phyloP scores from a whole-genome alignment of 2,329 filamentous ascomycete species.

The Aspergillus ustus region DNA sequence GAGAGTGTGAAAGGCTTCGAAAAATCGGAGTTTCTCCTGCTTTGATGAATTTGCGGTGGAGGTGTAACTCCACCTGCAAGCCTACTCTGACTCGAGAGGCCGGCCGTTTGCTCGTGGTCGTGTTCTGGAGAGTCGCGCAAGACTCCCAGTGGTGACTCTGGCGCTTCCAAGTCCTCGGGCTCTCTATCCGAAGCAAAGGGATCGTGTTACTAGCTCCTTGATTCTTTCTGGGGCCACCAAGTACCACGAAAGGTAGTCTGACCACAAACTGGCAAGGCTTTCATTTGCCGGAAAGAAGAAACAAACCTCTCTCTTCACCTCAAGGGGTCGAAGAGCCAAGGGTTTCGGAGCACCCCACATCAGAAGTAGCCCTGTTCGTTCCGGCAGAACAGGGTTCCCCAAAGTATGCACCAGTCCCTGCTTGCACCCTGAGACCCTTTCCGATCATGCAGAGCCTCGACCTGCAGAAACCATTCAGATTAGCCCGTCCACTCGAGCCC shows the following conservation, averaged over 20 bases:
- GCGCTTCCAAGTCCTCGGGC: neutral
- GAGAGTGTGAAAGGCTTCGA: neutral
- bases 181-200: neutral
- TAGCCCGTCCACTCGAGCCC: conserved; percentile 13
- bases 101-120: neutral
- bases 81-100: neutral
- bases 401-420: neutral
- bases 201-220: no score
- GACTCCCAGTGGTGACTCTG: neutral
- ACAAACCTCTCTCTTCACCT: neutral
- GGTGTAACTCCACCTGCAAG: neutral
- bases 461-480: conserved; percentile 1
- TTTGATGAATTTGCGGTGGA: conserved; percentile 6
- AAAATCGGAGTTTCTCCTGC: conserved; percentile 6
- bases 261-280: neutral
- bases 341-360: conserved; percentile 11
- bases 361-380: neutral
- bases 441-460: neutral
- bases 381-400: conserved; percentile 4
- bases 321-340: neutral
- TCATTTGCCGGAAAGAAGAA: neutral
- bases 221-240: no score
- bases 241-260: no score
- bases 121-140: neutral
- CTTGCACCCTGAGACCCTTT: neutral